Evolutionary conservation across 2,329 filamentous ascomycete species (phyloP).

Genomic region (Cercospora sesami): DNA sequence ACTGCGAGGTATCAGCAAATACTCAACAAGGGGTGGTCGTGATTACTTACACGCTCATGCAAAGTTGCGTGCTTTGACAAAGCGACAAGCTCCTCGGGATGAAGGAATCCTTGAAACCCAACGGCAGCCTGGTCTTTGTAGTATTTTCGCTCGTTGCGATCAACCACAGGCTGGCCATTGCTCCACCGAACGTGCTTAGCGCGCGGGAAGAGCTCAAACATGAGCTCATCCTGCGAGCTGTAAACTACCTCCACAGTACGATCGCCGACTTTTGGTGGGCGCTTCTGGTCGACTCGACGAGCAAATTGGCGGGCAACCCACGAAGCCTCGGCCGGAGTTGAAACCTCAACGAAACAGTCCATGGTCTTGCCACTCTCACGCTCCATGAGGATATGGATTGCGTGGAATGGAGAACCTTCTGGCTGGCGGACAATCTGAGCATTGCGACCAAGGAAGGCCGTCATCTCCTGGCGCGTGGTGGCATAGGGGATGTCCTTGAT

Average conservation of each 20-base stretch:
- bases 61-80: constrained; percentile 51
- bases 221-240: constrained; percentile 52
- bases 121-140: constrained; percentile 50
- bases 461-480: constrained; percentile 52
- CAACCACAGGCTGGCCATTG: constrained; percentile 39
- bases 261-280: constrained; percentile 49
- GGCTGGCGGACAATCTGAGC: constrained; percentile 50
- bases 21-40: not conserved
- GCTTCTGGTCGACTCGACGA: constrained; percentile 40
- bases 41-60: constrained; percentile 50
- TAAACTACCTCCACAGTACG: constrained; percentile 50
- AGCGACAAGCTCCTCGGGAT: constrained; percentile 51
- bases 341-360: constrained; percentile 55
- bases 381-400: constrained; percentile 60
- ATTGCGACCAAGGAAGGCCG: constrained; percentile 49
- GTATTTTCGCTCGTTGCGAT: constrained; percentile 44
- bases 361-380: constrained; percentile 58
- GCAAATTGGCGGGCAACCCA: constrained; percentile 43
- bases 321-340: constrained; percentile 42
- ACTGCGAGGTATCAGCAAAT: constrained; percentile 38
- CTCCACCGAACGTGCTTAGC: constrained; percentile 54
- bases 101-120: constrained; percentile 55
- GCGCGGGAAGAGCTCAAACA: constrained; percentile 53
- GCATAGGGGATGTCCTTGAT: constrained; percentile 52
- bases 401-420: constrained; percentile 45